A percentile compares a stretch with the other conserved stretches of the same genome.
phyloP scores from a whole-genome alignment of 75 land plant genomes.

The Cryptomeria japonica region DNA sequence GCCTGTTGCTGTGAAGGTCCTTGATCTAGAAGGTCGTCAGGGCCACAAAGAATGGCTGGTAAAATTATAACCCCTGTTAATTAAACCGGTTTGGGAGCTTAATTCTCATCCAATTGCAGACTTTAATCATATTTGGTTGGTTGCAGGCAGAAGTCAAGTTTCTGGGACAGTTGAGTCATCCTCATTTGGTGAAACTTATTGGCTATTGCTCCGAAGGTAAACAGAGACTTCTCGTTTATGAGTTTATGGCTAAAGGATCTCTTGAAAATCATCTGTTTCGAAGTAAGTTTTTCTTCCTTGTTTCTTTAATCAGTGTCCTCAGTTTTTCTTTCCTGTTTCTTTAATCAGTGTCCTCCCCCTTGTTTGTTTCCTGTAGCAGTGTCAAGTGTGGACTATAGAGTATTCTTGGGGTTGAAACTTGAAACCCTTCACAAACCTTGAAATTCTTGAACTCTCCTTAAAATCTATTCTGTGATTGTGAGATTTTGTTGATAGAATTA shows the following conservation, averaged over 20 bases:
- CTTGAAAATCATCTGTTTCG: no score
- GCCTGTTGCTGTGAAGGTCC: no score
- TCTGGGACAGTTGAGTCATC: constrained; percentile 7
- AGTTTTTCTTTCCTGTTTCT: no score
- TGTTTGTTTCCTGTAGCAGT: neutral
- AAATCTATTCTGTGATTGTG: neutral
- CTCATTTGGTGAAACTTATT: constrained; percentile 13
- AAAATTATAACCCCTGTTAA: neutral
- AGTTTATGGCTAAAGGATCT: no score
- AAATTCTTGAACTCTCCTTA: neutral
- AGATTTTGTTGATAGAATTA: neutral
- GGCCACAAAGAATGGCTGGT: constrained; percentile 12
- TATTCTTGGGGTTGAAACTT: neutral
- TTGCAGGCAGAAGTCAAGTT: neutral
- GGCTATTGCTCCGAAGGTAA: constrained; percentile 7
- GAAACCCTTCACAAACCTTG: neutral
- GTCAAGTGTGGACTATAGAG: neutral
- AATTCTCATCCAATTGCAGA: no score
- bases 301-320: neutral
- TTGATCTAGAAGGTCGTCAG: no score
- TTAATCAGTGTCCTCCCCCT: neutral
- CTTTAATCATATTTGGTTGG: no score
- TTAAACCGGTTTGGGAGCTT: no score
- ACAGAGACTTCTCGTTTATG: no score
- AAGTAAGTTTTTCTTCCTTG: no score